A percentile compares a stretch with the other conserved stretches of the same genome.
These are phyloP conservation scores for Paramecium bursaria DNA, from an alignment of 73 alveolate species.

Conservation along the genomic window DNA sequence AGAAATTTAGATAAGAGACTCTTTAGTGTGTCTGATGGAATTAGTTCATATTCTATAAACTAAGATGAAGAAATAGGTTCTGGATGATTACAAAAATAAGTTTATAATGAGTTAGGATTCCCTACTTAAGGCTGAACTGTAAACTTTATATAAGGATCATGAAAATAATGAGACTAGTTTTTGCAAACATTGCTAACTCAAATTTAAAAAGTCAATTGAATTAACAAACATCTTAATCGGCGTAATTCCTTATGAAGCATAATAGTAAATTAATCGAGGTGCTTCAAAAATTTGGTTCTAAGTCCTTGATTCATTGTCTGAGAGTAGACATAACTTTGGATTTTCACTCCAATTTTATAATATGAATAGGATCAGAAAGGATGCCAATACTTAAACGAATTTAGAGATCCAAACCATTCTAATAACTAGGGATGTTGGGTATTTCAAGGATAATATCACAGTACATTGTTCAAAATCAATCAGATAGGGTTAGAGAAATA, in stretches of 20 bases:
- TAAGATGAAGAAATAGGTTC: neutral
- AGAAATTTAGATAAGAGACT: constrained; percentile 27
- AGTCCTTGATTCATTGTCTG: neutral
- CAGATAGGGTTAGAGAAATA: neutral
- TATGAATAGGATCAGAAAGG: neutral
- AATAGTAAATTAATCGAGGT: neutral
- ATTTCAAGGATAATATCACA: constrained; percentile 21
- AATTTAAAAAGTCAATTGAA: constrained; percentile 18
- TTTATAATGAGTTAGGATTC: constrained; percentile 16
- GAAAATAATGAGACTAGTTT: constrained; percentile 17
- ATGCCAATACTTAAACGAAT: neutral
- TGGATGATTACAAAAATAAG: neutral
- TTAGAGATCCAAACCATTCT: constrained; percentile 8
- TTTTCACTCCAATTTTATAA: neutral
- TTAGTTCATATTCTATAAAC: neutral
- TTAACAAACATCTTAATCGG: constrained; percentile 25
- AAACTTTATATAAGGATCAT: constrained; percentile 23
- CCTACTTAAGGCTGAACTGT: constrained; percentile 19
- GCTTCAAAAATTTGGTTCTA: neutral
- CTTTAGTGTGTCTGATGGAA: constrained; percentile 13
- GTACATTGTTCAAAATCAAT: constrained; percentile 25
- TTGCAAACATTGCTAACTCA: constrained; percentile 41
- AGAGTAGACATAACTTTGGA: neutral
- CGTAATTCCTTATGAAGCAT: too few relatives aligned
- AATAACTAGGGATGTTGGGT: constrained; percentile 33